These are phyloP conservation scores for Vanderwaltozyma tropicalis DNA, from an alignment of 805 yeast genomes.

Conservation along the genomic window DNA sequence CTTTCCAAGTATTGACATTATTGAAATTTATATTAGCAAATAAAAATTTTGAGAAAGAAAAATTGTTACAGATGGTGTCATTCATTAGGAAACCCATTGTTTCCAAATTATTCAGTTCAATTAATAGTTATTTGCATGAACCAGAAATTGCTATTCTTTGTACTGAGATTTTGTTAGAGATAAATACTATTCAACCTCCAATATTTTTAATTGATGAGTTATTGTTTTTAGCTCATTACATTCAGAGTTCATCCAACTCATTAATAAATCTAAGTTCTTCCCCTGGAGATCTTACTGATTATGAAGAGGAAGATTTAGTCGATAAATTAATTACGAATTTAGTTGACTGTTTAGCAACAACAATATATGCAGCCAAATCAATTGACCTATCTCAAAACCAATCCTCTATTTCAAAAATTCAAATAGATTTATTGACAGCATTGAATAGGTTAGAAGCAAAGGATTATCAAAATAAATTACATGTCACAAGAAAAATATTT, in stretches of 20 bases:
- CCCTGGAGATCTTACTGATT: slow-evolving; percentile 9
- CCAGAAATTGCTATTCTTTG: not conserved
- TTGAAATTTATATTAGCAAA: no score
- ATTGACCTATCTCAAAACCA: slow-evolving; percentile 6
- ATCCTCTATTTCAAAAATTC: slow-evolving; percentile 6
- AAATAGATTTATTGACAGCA: slow-evolving; percentile 9
- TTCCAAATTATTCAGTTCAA: not conserved
- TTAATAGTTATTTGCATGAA: not conserved
- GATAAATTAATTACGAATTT: slow-evolving; percentile 13
- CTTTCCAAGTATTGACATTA: no score
- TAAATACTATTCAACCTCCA: not conserved
- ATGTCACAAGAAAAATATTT: slow-evolving; percentile 19
- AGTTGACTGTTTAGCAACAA: slow-evolving; percentile 12
- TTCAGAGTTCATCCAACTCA: slow-evolving; percentile 5
- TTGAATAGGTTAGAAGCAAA: slow-evolving; percentile 10
- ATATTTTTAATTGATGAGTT: slow-evolving; percentile 3
- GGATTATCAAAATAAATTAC: slow-evolving; percentile 18
- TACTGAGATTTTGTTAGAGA: not conserved
- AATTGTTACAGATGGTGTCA: no score
- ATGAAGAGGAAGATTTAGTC: slow-evolving; percentile 11
- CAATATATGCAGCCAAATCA: slow-evolving; percentile 5
- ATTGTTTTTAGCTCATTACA: slow-evolving; percentile 7
- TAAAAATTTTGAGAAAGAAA: no score
- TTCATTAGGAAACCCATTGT: not conserved
- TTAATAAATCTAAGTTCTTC: slow-evolving; percentile 5